These are phyloP conservation scores for Podospora australis DNA, from an alignment of 495 filamentous ascomycete species.

Conservation along the genomic window DNA sequence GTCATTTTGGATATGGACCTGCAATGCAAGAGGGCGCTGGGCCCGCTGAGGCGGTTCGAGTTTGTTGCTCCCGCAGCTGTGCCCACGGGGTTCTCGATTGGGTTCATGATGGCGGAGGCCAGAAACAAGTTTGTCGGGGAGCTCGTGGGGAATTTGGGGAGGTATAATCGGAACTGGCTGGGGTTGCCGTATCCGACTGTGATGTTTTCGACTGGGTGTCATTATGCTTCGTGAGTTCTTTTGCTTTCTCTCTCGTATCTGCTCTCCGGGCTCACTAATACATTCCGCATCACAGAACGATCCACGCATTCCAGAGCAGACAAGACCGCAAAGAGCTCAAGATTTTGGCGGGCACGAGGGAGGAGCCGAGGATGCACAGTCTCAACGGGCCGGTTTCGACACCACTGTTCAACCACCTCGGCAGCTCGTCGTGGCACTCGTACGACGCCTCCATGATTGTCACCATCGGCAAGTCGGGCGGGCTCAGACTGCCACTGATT, in stretches of 20 bases:
- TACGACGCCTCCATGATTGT: constrained; percentile 34
- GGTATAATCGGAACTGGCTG: constrained; percentile 35
- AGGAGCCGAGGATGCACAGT: constrained; percentile 27
- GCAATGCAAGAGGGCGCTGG: constrained; percentile 32
- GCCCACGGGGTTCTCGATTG: constrained; percentile 35
- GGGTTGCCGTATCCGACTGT: constrained; percentile 35
- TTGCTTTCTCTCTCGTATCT: constrained; percentile 2
- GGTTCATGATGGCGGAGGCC: constrained; percentile 38
- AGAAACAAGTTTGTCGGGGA: constrained; percentile 28
- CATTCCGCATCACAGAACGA: constrained; percentile 14
- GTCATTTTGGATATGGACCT: constrained; percentile 40
- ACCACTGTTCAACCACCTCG: constrained; percentile 39
- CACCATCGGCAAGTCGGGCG: constrained; percentile 17
- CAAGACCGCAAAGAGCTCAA: constrained; percentile 26
- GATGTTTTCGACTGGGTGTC: constrained; percentile 41
- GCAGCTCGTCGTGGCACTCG: constrained; percentile 42
- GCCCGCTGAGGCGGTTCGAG: constrained; percentile 33
- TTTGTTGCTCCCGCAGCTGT: constrained; percentile 36
- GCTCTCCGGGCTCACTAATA: no score
- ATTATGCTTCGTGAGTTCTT: constrained; percentile 32
- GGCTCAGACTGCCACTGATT: no score
- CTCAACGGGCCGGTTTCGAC: constrained; percentile 40
- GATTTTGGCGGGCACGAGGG: constrained; percentile 31
- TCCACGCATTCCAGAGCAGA: constrained; percentile 32
- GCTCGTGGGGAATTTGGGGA: constrained; percentile 25